These are phyloP conservation scores for Monosporozyma unispora DNA, from an alignment of 805 yeast genomes.

Conservation along the genomic window DNA sequence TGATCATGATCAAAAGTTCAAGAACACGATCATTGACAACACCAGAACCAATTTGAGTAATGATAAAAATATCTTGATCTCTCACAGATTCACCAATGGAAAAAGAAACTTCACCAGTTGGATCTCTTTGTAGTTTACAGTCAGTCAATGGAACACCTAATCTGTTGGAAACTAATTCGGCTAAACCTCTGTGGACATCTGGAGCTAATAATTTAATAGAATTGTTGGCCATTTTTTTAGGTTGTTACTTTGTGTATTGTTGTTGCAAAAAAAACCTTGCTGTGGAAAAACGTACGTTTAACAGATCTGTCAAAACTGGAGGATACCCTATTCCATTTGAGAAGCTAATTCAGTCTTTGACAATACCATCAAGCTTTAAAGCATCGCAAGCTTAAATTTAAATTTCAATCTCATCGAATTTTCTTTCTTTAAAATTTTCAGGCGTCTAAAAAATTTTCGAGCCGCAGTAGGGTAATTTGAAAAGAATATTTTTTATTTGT, in stretches of 20 bases:
- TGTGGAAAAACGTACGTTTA: neutral
- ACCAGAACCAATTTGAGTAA: slow-evolving; percentile 74
- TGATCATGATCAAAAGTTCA: slow-evolving; percentile 68
- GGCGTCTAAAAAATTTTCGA: neutral
- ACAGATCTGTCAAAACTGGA: neutral
- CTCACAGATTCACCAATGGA: slow-evolving; percentile 75
- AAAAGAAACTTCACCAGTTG: slow-evolving; percentile 66
- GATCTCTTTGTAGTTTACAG: slow-evolving; percentile 53
- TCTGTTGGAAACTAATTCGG: slow-evolving; percentile 57
- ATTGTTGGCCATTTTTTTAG: slow-evolving; percentile 51
- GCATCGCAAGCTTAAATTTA: neutral
- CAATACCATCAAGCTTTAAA: neutral
- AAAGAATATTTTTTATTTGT: neutral
- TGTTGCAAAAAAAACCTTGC: neutral
- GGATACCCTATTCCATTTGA: neutral
- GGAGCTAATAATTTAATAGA: slow-evolving; percentile 61
- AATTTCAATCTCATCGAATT: neutral
- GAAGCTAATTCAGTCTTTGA: too few relatives aligned
- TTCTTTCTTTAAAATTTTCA: neutral
- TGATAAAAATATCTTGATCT: slow-evolving; percentile 75
- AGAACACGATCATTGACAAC: slow-evolving; percentile 66
- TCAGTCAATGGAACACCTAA: slow-evolving; percentile 55
- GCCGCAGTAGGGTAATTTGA: neutral
- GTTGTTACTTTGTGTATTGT: neutral
- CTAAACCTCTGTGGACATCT: slow-evolving; percentile 59